Conservation (phyloP, 2,329 filamentous ascomycete genomes). For the Aspergillus tamarii region DNA sequence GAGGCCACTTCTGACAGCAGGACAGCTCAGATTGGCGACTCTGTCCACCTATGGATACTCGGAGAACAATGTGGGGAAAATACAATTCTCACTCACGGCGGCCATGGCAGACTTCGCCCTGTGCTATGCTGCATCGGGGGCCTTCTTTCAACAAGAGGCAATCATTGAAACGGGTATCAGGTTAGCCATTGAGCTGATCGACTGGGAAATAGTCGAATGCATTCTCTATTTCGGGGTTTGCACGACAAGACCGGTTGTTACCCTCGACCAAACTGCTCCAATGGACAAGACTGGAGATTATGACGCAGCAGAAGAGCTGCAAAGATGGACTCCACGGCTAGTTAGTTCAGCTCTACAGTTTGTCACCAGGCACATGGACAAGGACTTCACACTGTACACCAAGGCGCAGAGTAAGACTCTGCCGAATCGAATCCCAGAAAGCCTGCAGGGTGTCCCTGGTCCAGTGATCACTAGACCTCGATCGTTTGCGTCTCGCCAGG, state of each 20-base stretch:
- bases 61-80: slow-evolving; percentile 2
- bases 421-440: slow-evolving; percentile 30
- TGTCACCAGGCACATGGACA: slow-evolving; percentile 23
- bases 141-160: slow-evolving; percentile 30
- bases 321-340: slow-evolving; percentile 16
- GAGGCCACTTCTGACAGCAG: slow-evolving; percentile 19
- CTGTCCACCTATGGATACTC: slow-evolving; percentile 19
- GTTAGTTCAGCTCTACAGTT: slow-evolving; percentile 27
- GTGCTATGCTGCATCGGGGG: slow-evolving; percentile 35
- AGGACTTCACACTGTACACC: slow-evolving; percentile 29
- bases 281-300: slow-evolving; percentile 7
- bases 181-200: slow-evolving; percentile 26
- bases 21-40: slow-evolving; percentile 20
- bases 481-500: slow-evolving; percentile 17
- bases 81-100: slow-evolving; percentile 18
- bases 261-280: slow-evolving; percentile 1
- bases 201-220: slow-evolving; percentile 35
- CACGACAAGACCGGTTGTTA: slow-evolving; percentile 27
- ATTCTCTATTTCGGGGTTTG: slow-evolving; percentile 33
- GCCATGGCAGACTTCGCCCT: slow-evolving; percentile 33
- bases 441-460: slow-evolving; percentile 18
- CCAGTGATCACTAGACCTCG: slow-evolving; percentile 23
- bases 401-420: slow-evolving; percentile 26
- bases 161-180: slow-evolving; percentile 31
- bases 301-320: slow-evolving; percentile 5